phyloP scores from a whole-genome alignment of 2,329 filamentous ascomycete genomes.

The Pestalotiopsis sp. region DNA sequence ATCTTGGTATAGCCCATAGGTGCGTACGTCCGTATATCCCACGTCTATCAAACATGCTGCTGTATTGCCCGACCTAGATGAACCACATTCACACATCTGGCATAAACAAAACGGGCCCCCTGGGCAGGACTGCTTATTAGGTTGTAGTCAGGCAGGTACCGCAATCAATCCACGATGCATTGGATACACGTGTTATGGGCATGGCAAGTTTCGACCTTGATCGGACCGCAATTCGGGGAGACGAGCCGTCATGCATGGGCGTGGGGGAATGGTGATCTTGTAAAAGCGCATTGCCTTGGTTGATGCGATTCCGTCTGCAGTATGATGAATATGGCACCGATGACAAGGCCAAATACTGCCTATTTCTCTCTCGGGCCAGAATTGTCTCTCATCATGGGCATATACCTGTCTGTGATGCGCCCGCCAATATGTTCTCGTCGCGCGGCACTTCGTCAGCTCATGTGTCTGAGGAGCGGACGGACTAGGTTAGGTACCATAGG shows the following conservation, averaged over 20 bases:
- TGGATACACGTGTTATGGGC: conserved; percentile 2
- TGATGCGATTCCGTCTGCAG: not conserved
- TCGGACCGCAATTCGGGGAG: not conserved
- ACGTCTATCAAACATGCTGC: too few species aligned
- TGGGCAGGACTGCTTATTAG: not conserved
- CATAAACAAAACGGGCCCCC: too few species aligned
- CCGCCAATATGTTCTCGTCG: not conserved
- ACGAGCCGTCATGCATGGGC: not conserved
- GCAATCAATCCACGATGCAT: not conserved
- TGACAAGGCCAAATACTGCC: not conserved
- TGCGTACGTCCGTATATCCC: too few species aligned
- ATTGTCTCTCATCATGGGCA: not conserved
- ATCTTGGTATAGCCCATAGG: too few species aligned
- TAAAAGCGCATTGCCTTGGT: not conserved
- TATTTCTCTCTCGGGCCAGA: not conserved
- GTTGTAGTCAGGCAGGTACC: not conserved
- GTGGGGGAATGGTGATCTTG: not conserved
- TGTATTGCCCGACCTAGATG: too few species aligned
- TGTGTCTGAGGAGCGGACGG: not conserved
- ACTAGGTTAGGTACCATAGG: not conserved
- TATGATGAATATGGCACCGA: not conserved
- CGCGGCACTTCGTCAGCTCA: not conserved
- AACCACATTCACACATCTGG: too few species aligned
- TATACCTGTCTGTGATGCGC: not conserved
- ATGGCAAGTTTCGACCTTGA: not conserved